These are phyloP conservation scores for Chlamydomonas sphaeroides DNA, from an alignment of 139 green algal genomes.

Conservation along the genomic window DNA sequence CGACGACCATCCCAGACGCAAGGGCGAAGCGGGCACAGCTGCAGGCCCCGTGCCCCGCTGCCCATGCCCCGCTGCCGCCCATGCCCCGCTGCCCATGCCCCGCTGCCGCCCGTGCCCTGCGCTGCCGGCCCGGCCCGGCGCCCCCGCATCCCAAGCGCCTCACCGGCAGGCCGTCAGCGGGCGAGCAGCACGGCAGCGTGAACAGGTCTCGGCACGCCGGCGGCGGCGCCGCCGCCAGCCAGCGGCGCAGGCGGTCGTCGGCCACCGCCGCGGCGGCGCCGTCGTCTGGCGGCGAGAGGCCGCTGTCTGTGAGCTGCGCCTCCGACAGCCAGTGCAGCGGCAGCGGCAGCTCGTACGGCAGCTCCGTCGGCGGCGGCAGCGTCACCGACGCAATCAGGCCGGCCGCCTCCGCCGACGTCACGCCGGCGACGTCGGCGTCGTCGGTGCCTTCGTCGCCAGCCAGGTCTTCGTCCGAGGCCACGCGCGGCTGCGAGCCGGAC, in stretches of 20 bases:
- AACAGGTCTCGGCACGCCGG: conserved; percentile 18
- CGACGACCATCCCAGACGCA: too few species aligned
- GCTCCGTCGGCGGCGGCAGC: conserved; percentile 4
- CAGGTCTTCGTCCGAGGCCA: too few species aligned
- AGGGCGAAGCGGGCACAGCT: too few species aligned
- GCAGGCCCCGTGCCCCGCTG: too few species aligned
- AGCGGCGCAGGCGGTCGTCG: not conserved
- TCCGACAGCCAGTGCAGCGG: conserved; percentile 17
- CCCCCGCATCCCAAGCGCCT: not conserved
- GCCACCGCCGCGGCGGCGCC: too few species aligned
- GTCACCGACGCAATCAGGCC: too few species aligned
- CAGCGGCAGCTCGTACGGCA: conserved; percentile 6
- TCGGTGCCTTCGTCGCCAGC: too few species aligned
- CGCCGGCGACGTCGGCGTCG: not conserved
- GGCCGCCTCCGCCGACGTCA: too few species aligned
- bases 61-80: too few species aligned
- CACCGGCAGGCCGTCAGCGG: not conserved
- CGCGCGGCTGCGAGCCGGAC: too few species aligned
- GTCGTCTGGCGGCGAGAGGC: not conserved
- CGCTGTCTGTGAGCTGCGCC: conserved; percentile 4
- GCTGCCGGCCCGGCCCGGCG: not conserved
- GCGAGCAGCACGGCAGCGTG: conserved; percentile 1
- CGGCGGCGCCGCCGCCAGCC: conserved; percentile 11
- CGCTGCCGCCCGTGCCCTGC: not conserved
- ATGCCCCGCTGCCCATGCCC: not conserved